Evolutionary conservation across 73 alveolate genomes (phyloP).

Genomic region (Stentor coeruleus): DNA sequence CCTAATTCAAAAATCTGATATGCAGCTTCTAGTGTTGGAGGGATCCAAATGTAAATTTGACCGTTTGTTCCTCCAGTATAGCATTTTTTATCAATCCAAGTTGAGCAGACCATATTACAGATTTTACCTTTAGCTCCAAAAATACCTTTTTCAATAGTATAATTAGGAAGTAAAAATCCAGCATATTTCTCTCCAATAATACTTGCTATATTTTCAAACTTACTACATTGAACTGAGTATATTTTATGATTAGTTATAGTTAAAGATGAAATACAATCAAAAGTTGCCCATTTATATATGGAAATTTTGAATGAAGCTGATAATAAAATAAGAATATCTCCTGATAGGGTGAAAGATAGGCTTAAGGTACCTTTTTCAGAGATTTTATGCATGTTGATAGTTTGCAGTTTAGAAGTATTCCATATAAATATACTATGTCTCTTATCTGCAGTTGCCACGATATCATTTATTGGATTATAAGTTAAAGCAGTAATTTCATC

Average conservation of each 20-base stretch:
- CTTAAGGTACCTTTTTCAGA: neutral
- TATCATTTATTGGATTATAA: constrained; percentile 61
- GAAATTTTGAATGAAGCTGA: neutral
- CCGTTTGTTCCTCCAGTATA: constrained; percentile 67
- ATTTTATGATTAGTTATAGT: neutral
- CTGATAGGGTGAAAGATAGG: neutral
- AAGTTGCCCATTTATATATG: neutral
- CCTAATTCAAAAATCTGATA: neutral
- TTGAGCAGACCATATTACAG: constrained; percentile 26
- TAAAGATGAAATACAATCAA: neutral
- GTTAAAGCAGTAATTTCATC: constrained; percentile 89
- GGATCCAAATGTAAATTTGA: constrained; percentile 60
- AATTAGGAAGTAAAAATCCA: neutral
- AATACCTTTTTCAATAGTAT: constrained; percentile 50
- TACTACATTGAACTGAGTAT: too few species aligned
- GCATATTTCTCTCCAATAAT: neutral
- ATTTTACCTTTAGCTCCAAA: constrained; percentile 52
- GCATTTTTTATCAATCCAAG: constrained; percentile 36
- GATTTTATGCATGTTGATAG: neutral
- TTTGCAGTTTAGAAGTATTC: neutral
- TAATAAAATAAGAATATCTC: neutral
- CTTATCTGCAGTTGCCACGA: neutral
- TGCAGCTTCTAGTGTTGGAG: constrained; percentile 51
- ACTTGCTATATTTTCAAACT: neutral
- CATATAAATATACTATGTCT: neutral